Evolutionary conservation across 2,329 filamentous ascomycete genomes (phyloP).

Genomic region (Grosmannia penicillata): DNA sequence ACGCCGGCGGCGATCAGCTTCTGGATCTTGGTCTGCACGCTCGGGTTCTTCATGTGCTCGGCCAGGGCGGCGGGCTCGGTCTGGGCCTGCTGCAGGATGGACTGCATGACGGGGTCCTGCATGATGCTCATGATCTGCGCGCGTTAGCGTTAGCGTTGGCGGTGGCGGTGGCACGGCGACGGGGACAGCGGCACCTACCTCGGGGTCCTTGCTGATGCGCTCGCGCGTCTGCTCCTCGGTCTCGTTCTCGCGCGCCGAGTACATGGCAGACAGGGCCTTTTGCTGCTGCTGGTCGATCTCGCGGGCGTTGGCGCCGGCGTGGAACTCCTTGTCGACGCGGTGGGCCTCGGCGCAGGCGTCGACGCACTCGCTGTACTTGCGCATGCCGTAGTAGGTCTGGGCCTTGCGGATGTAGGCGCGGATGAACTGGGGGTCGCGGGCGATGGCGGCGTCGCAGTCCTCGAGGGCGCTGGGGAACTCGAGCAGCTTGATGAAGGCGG

Average conservation of each 20-base stretch:
- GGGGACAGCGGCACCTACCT: conserved; percentile 41
- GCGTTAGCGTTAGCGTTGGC: neutral
- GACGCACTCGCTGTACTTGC: conserved; percentile 89
- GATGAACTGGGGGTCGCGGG: conserved; percentile 83
- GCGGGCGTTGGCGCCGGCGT: conserved; percentile 61
- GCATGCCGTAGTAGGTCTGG: conserved; percentile 91
- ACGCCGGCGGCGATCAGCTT: conserved; percentile 89
- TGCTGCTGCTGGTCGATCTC: conserved; percentile 92
- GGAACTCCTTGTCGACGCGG: conserved; percentile 55
- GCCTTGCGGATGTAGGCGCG: conserved; percentile 94
- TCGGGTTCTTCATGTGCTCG: conserved; percentile 93
- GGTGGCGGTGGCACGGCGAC: conserved; percentile 13
- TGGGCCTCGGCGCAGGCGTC: conserved; percentile 76
- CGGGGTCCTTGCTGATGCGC: conserved; percentile 77
- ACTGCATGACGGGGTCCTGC: conserved; percentile 95
- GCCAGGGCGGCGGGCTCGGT: conserved; percentile 80
- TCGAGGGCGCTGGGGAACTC: conserved; percentile 87
- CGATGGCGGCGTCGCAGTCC: conserved; percentile 84
- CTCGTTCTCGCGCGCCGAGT: conserved; percentile 80
- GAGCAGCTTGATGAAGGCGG: conserved; percentile 91
- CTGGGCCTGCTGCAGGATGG: conserved; percentile 92
- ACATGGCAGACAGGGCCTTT: conserved; percentile 85
- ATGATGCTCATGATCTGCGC: conserved; percentile 70
- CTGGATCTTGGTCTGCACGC: conserved; percentile 76
- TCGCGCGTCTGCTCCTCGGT: conserved; percentile 91